Conservation (phyloP, 257 asterid species). For the Solanum lycopersicoides region DNA sequence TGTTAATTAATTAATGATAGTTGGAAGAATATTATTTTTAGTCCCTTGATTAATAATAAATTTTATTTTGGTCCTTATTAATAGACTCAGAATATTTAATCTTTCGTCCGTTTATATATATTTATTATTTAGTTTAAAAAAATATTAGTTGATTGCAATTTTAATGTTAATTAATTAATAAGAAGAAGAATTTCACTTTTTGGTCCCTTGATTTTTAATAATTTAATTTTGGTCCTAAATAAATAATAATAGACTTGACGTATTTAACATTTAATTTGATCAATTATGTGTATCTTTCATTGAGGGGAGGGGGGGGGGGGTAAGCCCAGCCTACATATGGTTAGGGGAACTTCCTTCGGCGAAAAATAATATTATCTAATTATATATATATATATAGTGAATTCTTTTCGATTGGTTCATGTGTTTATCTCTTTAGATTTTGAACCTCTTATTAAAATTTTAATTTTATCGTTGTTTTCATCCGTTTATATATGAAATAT, state of each 20-base stretch:
- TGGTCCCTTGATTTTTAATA: not conserved
- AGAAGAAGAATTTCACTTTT: not conserved
- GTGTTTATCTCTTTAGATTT: no score
- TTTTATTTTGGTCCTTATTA: not conserved
- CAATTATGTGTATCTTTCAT: not conserved
- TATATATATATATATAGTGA: no score
- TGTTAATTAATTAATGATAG: not conserved
- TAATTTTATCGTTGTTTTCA: fast-evolving
- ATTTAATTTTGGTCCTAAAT: not conserved
- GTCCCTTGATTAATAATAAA: not conserved
- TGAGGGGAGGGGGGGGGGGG: no score
- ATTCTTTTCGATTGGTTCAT: fast-evolving
- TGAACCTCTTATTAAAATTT: no score
- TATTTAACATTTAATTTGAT: not conserved
- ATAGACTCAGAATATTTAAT: not conserved
- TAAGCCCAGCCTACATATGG: no score
- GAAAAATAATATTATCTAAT: no score
- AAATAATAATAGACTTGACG: not conserved
- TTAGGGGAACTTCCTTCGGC: fast-evolving
- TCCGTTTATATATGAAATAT: not conserved
- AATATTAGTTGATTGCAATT: not conserved
- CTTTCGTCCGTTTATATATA: not conserved
- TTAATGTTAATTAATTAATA: not conserved
- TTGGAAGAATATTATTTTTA: not conserved
- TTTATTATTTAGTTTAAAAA: not conserved